Evolutionary conservation across 78 protist genomes (phyloP).

Genomic region (Creolimax fragrantissima): DNA sequence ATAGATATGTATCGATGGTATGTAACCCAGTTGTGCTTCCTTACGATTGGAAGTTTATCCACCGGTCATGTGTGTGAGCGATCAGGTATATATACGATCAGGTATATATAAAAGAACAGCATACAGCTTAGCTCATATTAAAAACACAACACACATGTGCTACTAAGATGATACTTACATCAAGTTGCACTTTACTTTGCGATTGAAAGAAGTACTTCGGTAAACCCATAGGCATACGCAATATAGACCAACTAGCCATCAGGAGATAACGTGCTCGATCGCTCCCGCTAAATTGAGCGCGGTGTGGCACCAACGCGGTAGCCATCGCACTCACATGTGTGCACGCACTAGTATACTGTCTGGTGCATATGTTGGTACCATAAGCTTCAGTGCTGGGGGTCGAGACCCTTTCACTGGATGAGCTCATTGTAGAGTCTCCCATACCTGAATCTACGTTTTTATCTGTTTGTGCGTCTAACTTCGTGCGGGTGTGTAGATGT

Average conservation of each 20-base stretch:
- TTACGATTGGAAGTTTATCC: background rate
- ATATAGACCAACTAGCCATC: background rate
- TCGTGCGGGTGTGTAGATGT: too few species aligned
- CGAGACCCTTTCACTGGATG: too few species aligned
- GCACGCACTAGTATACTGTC: background rate
- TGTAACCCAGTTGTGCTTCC: background rate
- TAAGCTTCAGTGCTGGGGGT: too few species aligned
- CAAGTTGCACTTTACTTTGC: background rate
- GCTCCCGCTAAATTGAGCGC: background rate
- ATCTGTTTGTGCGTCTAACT: too few species aligned
- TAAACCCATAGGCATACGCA: background rate
- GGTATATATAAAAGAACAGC: background rate
- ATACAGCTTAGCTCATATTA: background rate
- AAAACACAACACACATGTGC: background rate
- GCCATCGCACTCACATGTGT: background rate
- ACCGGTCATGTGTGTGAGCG: background rate
- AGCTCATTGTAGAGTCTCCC: too few species aligned
- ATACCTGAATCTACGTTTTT: too few species aligned
- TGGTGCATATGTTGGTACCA: background rate
- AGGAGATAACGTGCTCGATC: background rate
- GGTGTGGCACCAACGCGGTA: background rate
- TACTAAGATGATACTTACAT: background rate
- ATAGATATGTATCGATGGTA: background rate
- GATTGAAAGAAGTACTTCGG: background rate
- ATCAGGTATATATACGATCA: background rate